A percentile compares a stretch with the other conserved stretches of the same genome.
These are phyloP conservation scores for Pseudognaphalium luteoalbum DNA, from an alignment of 129 eudicot genomes.

Conservation along the genomic window DNA sequence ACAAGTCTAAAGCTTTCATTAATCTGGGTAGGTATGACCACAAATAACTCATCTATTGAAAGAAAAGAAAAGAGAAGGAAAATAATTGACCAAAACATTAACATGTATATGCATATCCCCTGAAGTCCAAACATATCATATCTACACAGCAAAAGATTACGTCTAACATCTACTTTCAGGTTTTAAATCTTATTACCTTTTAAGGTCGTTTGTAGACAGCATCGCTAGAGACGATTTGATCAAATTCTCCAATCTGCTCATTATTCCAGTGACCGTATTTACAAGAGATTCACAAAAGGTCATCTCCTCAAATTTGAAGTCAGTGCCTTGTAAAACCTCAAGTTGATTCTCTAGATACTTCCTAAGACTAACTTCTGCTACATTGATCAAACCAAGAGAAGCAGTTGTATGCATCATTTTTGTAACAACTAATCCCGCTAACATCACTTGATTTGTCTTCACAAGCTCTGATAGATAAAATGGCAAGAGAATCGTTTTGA, in stretches of 20 bases:
- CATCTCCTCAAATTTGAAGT: conserved; percentile 24
- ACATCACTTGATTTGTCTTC: conserved; percentile 70
- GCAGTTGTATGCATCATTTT: conserved; percentile 71
- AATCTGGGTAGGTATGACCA: too few species aligned
- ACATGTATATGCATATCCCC: not conserved
- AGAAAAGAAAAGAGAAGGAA: not conserved
- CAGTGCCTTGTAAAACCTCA: conserved; percentile 28
- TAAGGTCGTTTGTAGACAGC: conserved; percentile 34
- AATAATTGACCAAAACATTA: too few species aligned
- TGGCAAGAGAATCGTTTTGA: conserved; percentile 55
- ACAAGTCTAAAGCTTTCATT: too few species aligned
- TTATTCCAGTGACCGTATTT: conserved; percentile 51
- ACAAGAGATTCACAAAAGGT: conserved; percentile 35
- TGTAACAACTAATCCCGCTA: conserved; percentile 80
- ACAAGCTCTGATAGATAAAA: conserved; percentile 79
- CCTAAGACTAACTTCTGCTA: conserved; percentile 76
- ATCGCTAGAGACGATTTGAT: conserved; percentile 55
- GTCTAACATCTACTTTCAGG: not conserved
- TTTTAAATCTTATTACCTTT: conserved; percentile 22
- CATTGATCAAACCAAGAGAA: conserved; percentile 68
- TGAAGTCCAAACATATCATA: conserved; percentile 1
- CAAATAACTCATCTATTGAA: not conserved
- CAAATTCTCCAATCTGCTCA: conserved; percentile 39
- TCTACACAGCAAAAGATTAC: conserved; percentile 26
- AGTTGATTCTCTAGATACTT: conserved; percentile 56